Evolutionary conservation across 1,139 yeast species (phyloP), one percentile per base, ranked within the genome.

Genomic region (Nakaseomyces nivariensis): DNA sequence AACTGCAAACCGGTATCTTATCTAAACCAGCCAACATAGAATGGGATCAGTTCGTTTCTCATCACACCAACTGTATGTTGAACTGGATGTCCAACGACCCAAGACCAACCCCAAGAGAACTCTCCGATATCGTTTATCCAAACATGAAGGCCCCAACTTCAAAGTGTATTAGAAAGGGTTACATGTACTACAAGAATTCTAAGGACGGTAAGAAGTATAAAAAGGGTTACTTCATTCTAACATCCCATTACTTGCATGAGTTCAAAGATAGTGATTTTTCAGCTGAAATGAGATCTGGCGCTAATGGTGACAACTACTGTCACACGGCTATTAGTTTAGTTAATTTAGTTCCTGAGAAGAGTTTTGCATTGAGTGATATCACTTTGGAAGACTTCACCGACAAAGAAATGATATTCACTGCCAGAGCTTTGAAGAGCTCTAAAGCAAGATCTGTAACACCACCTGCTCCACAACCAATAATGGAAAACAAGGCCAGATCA

Each of bases 21-120:
- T 68, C 78, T 37, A 80, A 81, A 58, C 82, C 79, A 51, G 69
- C 78, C 4, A 74, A 72, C 32, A 72, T 77, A 56, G 92, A 84
- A 67, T 84, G 92, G 92, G 86, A 83, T 61, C 77, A 79, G 37
- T 83, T 82, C 56, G 80, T 84, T 50, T 72, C 78, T 52, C 81
- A 81, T 51, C 67, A 69, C 49, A 70, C 73, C 2, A 65, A 63
- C 46, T 71, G 72, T 46, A 55, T 72, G 37, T 46, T 74, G 29
- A 56, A 62, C 31, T 64, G 74, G 57, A 65, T 61, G 49, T 71
- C 80, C 51, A 80, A 74, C 54, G 74, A 78, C 47, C 70, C 73
- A 7, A 67, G 64, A 22, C 73, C 73, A 4, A 55, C 51, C n/a
- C 74, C 56, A 56, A 80, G 76, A 69, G 79, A 69, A 56, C 70